Evolutionary conservation across 495 filamentous ascomycete genomes (phyloP).

Genomic region (Tuber brumale): DNA sequence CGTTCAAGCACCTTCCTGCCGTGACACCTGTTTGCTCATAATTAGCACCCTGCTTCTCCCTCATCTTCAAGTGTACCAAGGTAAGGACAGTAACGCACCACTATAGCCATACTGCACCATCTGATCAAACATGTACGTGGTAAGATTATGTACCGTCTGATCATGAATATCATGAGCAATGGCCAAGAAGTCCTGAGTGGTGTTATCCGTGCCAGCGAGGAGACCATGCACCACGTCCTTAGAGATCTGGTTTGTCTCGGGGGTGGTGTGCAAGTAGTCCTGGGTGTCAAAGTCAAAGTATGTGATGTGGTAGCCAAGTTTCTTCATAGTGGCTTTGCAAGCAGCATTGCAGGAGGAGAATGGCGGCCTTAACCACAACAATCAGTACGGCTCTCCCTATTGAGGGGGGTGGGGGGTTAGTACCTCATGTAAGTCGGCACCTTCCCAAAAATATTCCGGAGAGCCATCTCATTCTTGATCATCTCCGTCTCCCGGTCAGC

Average conservation of each 20-base stretch:
- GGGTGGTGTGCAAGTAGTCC: conserved; percentile 56
- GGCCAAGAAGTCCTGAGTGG: conserved; percentile 43
- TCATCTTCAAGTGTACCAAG: background rate
- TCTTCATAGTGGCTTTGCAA: conserved; percentile 49
- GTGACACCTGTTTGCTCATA: conserved; percentile 40
- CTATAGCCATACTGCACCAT: conserved; percentile 49
- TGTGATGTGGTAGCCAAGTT: conserved; percentile 58
- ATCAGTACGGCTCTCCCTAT: background rate
- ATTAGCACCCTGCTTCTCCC: conserved; percentile 4
- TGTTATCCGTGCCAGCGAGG: conserved; percentile 18
- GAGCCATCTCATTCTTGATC: conserved; percentile 61
- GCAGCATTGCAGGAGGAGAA: conserved; percentile 54
- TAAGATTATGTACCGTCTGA: conserved; percentile 61
- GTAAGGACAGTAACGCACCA: conserved; percentile 7
- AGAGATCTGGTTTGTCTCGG: conserved; percentile 53
- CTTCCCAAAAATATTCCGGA: conserved; percentile 61
- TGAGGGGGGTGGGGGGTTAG: background rate
- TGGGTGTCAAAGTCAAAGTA: conserved; percentile 63
- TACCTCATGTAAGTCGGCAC: conserved; percentile 69
- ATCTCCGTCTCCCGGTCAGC: conserved; percentile 53
- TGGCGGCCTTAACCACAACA: conserved; percentile 46
- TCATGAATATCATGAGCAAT: conserved; percentile 60
- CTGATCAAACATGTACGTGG: conserved; percentile 56
- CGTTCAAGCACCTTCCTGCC: conserved; percentile 45
- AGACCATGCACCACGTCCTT: conserved; percentile 49